Conservation (phyloP, 2,329 filamentous ascomycete genomes). For the Phialophora expanda region DNA sequence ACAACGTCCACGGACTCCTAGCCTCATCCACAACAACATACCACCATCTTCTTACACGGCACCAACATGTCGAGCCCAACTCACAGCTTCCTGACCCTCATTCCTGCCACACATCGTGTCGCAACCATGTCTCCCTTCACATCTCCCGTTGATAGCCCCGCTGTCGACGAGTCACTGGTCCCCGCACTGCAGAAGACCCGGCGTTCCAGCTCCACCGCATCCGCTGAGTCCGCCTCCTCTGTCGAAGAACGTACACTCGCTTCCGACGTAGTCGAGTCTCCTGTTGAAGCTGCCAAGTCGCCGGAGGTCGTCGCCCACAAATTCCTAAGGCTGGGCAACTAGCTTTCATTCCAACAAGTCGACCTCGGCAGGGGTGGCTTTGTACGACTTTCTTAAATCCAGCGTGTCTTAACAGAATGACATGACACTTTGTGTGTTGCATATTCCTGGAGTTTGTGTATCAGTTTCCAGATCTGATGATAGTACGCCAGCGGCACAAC, state of each 20-base stretch:
- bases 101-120: constrained; percentile 32
- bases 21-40: constrained; percentile 9
- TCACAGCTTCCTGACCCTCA: constrained; percentile 35
- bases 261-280: constrained; percentile 27
- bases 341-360: constrained; percentile 4
- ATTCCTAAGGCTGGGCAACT: constrained; percentile 35
- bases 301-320: constrained; percentile 9
- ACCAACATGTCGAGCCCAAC: constrained; percentile 32
- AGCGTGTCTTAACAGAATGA: constrained; percentile 8
- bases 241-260: constrained; percentile 31
- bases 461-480: not conserved
- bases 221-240: constrained; percentile 32
- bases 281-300: constrained; percentile 23
- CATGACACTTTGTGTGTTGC: not conserved
- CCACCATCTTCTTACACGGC: constrained; percentile 4
- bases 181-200: constrained; percentile 35
- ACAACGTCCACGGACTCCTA: not conserved
- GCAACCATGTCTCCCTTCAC: constrained; percentile 28
- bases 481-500: not conserved
- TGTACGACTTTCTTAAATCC: constrained; percentile 2
- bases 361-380: not conserved
- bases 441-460: not conserved
- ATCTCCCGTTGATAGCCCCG: constrained; percentile 14
- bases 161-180: constrained; percentile 29
- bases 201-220: constrained; percentile 37